These are phyloP conservation scores for Herpetomonas tarakana DNA, from an alignment of 208 protist genomes.

Conservation along the genomic window DNA sequence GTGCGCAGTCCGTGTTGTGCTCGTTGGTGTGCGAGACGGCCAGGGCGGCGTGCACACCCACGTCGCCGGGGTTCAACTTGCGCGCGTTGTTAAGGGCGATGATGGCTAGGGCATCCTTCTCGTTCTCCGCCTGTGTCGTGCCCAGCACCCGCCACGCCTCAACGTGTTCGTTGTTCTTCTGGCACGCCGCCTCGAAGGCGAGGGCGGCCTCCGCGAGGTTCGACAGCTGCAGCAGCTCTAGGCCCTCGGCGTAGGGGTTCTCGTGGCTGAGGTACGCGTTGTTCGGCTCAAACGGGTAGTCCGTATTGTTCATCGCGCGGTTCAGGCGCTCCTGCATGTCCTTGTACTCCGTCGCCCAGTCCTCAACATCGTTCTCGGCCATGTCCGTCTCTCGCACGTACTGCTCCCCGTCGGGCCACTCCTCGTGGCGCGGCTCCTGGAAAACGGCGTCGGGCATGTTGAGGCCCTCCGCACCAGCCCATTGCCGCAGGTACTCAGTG, in stretches of 20 bases:
- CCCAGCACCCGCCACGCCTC: constrained; percentile 83
- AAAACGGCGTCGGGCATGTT: constrained; percentile 48
- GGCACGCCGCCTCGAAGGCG: constrained; percentile 87
- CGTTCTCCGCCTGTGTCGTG: constrained; percentile 86
- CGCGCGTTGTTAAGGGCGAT: constrained; percentile 83
- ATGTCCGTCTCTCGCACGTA: constrained; percentile 25
- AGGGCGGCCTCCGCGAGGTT: constrained; percentile 87
- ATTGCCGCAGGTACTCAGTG: constrained; percentile 50
- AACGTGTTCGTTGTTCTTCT: constrained; percentile 57
- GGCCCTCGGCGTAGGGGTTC: constrained; percentile 69
- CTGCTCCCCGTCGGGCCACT: constrained; percentile 8
- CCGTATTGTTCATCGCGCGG: constrained; percentile 50
- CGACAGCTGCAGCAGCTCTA: constrained; percentile 62
- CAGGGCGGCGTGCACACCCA: constrained; percentile 72
- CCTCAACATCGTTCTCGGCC: constrained; percentile 43
- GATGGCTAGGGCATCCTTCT: constrained; percentile 88
- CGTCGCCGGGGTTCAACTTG: constrained; percentile 55
- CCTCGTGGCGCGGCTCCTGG: constrained; percentile 7
- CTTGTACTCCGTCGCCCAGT: constrained; percentile 78
- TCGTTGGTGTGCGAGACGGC: constrained; percentile 89
- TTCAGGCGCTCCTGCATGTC: constrained; percentile 56
- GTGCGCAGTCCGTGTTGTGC: constrained; percentile 57
- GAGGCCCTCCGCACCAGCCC: constrained; percentile 42
- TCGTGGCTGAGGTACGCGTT: constrained; percentile 86
- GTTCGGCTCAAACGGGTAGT: constrained; percentile 88